These are phyloP conservation scores for Metschnikowia bowlesiae DNA, from an alignment of 805 yeast species.

Conservation along the genomic window DNA sequence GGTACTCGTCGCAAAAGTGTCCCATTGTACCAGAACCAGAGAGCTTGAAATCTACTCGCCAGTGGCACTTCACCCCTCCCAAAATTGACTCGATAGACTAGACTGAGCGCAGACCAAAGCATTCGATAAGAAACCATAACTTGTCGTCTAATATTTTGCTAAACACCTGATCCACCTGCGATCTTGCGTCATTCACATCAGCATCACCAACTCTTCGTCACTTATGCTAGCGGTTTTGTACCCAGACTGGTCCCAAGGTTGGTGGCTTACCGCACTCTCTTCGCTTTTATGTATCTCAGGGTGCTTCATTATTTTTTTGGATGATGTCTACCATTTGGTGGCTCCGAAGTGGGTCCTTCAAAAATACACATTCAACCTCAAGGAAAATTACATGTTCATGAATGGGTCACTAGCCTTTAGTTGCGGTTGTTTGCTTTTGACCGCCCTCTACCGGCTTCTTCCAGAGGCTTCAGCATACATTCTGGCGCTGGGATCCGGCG, in stretches of 20 bases:
- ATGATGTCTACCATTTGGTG: conserved; percentile 43
- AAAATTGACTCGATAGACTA: background rate
- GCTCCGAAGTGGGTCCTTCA: conserved; percentile 40
- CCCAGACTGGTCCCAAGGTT: conserved; percentile 42
- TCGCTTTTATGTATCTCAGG: conserved; percentile 72
- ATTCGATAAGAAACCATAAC: background rate
- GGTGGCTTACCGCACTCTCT: conserved; percentile 61
- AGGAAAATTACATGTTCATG: conserved; percentile 59
- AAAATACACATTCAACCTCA: conserved; percentile 47
- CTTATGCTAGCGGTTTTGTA: background rate
- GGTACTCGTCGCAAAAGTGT: background rate
- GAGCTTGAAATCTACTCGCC: background rate
- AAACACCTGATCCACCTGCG: background rate
- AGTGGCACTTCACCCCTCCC: background rate
- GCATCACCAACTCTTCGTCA: background rate
- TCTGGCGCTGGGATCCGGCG: conserved; percentile 16
- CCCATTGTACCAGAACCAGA: background rate
- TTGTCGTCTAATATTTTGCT: background rate
- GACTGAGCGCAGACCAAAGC: background rate
- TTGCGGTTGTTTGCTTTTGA: conserved; percentile 77
- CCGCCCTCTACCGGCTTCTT: conserved; percentile 71
- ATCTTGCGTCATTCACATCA: background rate
- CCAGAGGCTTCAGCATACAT: conserved; percentile 61
- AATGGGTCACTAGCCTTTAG: conserved; percentile 72
- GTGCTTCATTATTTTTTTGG: conserved; percentile 58